phyloP scores from a whole-genome alignment of 1,139 yeast species.

The Citeromyces hawaiiensis region DNA sequence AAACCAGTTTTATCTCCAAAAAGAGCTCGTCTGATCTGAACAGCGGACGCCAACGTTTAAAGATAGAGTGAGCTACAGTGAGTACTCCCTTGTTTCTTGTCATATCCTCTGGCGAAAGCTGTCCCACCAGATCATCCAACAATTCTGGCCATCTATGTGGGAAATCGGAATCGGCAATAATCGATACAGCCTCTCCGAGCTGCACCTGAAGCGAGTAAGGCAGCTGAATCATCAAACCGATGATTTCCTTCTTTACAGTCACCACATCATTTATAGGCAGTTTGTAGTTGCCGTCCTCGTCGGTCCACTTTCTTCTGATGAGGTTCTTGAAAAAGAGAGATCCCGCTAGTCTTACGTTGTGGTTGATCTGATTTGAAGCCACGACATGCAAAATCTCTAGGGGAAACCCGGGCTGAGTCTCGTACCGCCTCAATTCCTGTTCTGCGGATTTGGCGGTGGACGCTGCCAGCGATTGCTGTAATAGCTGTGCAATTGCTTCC shows the following conservation, averaged over 20 bases:
- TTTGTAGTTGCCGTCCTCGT: constrained; percentile 73
- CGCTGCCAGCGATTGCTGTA: constrained; percentile 37
- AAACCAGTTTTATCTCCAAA: constrained; percentile 74
- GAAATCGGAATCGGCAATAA: constrained; percentile 93
- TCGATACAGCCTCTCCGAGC: constrained; percentile 84
- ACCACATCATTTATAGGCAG: constrained; percentile 49
- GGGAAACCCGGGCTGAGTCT: constrained; percentile 60
- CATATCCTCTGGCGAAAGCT: constrained; percentile 53
- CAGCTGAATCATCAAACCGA: constrained; percentile 69
- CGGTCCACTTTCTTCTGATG: constrained; percentile 75
- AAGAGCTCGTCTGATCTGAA: constrained; percentile 86
- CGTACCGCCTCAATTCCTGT: constrained; percentile 42
- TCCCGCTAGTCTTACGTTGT: constrained; percentile 67
- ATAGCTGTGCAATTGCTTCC: constrained; percentile 21
- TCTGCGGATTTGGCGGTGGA: constrained; percentile 51
- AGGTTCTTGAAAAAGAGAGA: constrained; percentile 87
- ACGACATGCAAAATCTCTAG: constrained; percentile 65
- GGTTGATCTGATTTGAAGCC: constrained; percentile 42
- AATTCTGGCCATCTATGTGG: constrained; percentile 81
- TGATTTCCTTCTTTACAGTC: constrained; percentile 62
- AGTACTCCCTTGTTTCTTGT: constrained; percentile 74
- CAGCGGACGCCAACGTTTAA: constrained; percentile 92
- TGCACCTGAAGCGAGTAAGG: constrained; percentile 73
- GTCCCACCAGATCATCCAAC: constrained; percentile 60
- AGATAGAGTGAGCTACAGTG: constrained; percentile 88